Evolutionary conservation across 78 protist species (phyloP).

Genomic region (Dictyostelium intermedium): DNA sequence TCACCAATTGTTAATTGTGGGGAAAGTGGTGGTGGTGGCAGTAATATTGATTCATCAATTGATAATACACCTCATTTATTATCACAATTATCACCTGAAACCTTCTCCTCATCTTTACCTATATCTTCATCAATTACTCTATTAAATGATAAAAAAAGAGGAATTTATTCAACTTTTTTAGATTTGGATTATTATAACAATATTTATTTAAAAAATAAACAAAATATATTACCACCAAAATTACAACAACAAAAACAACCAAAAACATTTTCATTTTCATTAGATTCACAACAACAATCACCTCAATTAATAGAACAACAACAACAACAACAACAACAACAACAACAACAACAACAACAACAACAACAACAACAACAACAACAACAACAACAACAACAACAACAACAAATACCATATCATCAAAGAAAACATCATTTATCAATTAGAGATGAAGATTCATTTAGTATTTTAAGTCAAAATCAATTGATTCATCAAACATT

Average conservation of each 20-base stretch:
- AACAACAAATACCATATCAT: background rate
- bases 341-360: background rate
- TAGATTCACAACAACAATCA: background rate
- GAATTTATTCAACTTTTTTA: slow-evolving; percentile 9
- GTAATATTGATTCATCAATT: background rate
- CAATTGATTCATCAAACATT: slow-evolving; percentile 3
- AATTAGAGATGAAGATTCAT: background rate
- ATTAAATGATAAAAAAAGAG: background rate
- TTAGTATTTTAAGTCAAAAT: background rate
- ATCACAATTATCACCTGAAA: background rate
- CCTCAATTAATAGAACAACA: background rate
- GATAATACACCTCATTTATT: background rate
- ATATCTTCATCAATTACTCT: background rate
- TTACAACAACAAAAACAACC: background rate
- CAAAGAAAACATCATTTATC: slow-evolving; percentile 6
- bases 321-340: background rate
- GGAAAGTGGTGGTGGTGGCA: background rate
- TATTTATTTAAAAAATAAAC: slow-evolving; percentile 1
- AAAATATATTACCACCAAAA: background rate
- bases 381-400: background rate
- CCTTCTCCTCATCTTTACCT: background rate
- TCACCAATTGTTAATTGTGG: background rate
- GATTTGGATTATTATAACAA: slow-evolving; percentile 17
- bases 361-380: background rate
- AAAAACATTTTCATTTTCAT: background rate